Conservation (phyloP, 306 rosid genomes). For the Dalbergia oliveri region DNA sequence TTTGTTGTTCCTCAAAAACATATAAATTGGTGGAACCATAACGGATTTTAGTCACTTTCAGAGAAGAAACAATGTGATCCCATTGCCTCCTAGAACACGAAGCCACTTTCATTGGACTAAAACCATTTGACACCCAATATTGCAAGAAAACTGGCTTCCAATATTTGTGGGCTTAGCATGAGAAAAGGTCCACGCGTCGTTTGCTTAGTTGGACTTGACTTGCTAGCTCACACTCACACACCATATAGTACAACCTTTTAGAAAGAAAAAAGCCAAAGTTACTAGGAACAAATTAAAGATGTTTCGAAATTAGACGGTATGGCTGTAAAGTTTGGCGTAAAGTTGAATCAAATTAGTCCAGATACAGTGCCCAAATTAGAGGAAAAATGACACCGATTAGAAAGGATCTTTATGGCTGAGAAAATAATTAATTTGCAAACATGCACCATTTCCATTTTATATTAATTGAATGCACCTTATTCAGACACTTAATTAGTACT, state of each 20-base stretch:
- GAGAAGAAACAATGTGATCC: slow-evolving; percentile 37
- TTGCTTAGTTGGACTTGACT: slow-evolving; percentile 67
- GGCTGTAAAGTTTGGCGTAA: slow-evolving; percentile 57
- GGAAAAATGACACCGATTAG: slow-evolving; percentile 37
- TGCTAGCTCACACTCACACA: slow-evolving; percentile 49
- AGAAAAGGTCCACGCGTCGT: slow-evolving; percentile 76
- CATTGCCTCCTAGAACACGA: slow-evolving; percentile 28
- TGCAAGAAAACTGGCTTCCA: slow-evolving; percentile 70
- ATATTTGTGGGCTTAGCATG: slow-evolving; percentile 43
- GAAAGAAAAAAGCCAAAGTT: slow-evolving; percentile 38
- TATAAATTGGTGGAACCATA: slow-evolving; percentile 34
- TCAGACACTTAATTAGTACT: not conserved
- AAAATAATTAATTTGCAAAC: not conserved
- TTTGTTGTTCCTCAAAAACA: no score
- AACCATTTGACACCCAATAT: not conserved
- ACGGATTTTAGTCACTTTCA: slow-evolving; percentile 38
- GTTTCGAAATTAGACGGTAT: slow-evolving; percentile 23
- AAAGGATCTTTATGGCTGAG: slow-evolving; percentile 31
- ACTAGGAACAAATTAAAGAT: slow-evolving; percentile 23
- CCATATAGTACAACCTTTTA: not conserved
- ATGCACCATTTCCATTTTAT: not conserved
- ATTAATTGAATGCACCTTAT: slow-evolving; percentile 3
- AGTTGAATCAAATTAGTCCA: slow-evolving; percentile 54
- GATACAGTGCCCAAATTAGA: slow-evolving; percentile 44
- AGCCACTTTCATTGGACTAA: slow-evolving; percentile 39